These are phyloP conservation scores for Clavispora fructus DNA, from an alignment of 805 yeast genomes.

Conservation along the genomic window DNA sequence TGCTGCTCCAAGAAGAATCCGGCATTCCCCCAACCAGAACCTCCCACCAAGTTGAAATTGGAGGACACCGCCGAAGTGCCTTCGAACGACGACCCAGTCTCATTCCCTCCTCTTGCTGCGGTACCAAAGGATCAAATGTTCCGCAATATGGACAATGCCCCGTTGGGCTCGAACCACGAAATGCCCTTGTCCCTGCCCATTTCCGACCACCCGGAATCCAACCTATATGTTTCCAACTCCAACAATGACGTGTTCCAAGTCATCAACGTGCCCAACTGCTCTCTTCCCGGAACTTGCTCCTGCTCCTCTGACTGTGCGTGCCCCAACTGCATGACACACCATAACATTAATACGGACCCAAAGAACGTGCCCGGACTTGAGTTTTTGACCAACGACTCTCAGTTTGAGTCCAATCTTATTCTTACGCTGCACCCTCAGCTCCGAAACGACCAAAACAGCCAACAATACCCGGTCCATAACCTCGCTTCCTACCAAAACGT, in stretches of 20 bases:
- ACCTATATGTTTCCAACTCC: background rate
- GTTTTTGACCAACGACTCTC: conserved; percentile 8
- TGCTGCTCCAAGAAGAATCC: background rate
- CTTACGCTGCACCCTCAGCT: conserved; percentile 4
- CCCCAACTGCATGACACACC: conserved; percentile 33
- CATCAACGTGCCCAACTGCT: conserved; percentile 28
- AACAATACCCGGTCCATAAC: background rate
- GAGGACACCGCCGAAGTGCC: background rate
- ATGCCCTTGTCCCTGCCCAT: too few relatives aligned
- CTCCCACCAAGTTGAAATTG: background rate
- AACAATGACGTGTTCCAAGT: conserved; percentile 15
- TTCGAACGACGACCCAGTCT: background rate
- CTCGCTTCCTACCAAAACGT: background rate
- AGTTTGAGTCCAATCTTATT: conserved; percentile 9
- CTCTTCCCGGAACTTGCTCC: conserved; percentile 31
- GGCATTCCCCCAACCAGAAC: background rate
- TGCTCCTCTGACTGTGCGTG: conserved; percentile 36
- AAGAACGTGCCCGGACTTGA: conserved; percentile 6
- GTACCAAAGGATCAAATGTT: background rate
- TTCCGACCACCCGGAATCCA: background rate
- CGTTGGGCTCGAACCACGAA: background rate
- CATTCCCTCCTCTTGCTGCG: background rate
- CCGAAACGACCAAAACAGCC: background rate
- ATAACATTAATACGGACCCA: conserved; percentile 11
- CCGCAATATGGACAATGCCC: background rate